Base-by-base conservation (phyloP, 257 asterid species). In the Verbascum thapsus region DNA sequence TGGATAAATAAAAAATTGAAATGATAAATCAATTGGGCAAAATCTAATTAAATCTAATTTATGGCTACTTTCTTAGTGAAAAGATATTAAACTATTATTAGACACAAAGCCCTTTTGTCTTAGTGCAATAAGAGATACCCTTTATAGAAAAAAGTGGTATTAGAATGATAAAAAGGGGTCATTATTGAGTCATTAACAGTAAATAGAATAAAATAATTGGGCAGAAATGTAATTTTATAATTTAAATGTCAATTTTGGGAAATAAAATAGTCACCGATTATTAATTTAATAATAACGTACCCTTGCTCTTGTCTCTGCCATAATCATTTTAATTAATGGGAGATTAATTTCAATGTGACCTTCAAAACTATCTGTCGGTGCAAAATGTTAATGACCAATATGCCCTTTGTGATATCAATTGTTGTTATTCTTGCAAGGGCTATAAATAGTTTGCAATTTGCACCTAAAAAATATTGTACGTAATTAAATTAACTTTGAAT, bases 191-290 rank as follows among this genome's bases (percentile, higher is more conserved):
- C 44, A 54, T 12, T 8, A 8, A 40, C 17, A 49, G 7, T 47
- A 15, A 44, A 7, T 53, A 16, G 38, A 7, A 52, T 12, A 34
- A 32, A 30, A 41, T 56, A 40, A 66, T 42, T 56, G 57, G 53
- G 16, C 18, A 18, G 68, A 58, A 38, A 4, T 16, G 30, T 18
- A 60, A 45, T 65, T 50, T 57, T 47, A 10, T 54, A 39, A 74
- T 67, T 82, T 38, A 70, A 55, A 67, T 1, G 85, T 80, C 85
- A 23, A 60, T 61, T 68, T 80, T 75, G 3, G 13, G 60, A 62
- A 55, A 58, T 72, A 53, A 81, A 58, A 49, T 50, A 73, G 70
- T 61, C 52, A 48, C 53, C 57, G 7, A 41, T 61, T 52, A 57
- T 57, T 59, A 53, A 47, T 48, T 20, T 42, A 42, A 60, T 61